A percentile compares a stretch with the other conserved stretches of the same genome.
Evolutionary conservation across 306 rosid genomes (phyloP).

Genomic region (Luffa acutangula): DNA sequence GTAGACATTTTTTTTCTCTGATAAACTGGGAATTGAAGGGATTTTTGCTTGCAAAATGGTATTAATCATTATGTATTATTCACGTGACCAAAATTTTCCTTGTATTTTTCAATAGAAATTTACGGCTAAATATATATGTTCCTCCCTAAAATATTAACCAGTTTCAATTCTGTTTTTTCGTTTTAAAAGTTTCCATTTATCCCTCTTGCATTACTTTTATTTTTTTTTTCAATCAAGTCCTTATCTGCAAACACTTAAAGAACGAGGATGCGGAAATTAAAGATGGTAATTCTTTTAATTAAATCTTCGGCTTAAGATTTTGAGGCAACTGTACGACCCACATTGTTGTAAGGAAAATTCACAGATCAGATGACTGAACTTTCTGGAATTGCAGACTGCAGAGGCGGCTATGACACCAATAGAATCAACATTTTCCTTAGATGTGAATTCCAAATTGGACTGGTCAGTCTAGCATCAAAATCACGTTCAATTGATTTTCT

Average conservation of each 20-base stretch:
- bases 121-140: neutral
- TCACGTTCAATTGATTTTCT: constrained; percentile 7
- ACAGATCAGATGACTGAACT: neutral
- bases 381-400: constrained; percentile 39
- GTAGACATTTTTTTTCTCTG: neutral
- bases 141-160: neutral
- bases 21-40: neutral
- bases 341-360: neutral
- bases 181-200: neutral
- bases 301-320: neutral
- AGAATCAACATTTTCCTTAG: constrained; percentile 50
- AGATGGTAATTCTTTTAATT: neutral
- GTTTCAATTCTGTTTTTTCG: neutral
- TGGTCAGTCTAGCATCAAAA: constrained; percentile 21
- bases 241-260: neutral
- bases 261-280: neutral
- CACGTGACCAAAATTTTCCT: neutral
- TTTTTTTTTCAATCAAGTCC: neutral
- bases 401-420: constrained; percentile 55
- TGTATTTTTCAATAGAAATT: neutral
- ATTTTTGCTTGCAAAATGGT: neutral
- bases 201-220: neutral
- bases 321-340: neutral
- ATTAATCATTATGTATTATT: neutral
- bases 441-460: constrained; percentile 41